A percentile compares a stretch with the other conserved stretches of the same genome.
Conservation (phyloP, 305 asterid species). For the Fraxinus nigra region DNA sequence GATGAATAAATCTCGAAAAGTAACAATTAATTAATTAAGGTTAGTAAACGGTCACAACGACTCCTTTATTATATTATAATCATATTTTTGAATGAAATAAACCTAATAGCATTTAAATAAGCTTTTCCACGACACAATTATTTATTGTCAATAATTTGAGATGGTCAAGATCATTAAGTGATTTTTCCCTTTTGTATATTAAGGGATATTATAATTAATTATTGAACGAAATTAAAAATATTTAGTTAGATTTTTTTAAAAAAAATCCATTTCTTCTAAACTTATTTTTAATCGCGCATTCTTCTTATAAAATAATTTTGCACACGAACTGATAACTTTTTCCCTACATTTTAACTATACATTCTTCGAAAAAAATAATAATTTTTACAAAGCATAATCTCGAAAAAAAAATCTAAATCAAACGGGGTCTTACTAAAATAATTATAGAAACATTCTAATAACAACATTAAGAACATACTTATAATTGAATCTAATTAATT, state of each 20-base stretch:
- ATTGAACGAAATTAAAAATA: neutral
- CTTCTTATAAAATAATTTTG: neutral
- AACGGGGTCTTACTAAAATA: neutral
- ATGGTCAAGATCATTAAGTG: slow-evolving; percentile 4
- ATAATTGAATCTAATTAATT: neutral
- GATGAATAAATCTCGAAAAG: neutral
- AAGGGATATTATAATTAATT: neutral
- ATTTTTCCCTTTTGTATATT: neutral
- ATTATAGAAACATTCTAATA: neutral
- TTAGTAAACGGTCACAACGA: slow-evolving; percentile 16
- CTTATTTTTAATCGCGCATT: no score
- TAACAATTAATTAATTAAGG: neutral
- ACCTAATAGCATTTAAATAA: neutral
- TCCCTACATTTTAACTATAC: no score
- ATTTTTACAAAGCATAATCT: no score
- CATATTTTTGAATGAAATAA: neutral
- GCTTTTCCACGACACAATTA: neutral
- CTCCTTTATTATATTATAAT: neutral
- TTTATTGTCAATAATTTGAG: neutral
- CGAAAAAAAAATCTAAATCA: neutral
- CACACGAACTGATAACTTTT: no score
- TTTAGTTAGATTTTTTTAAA: neutral
- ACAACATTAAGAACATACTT: neutral
- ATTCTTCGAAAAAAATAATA: no score
- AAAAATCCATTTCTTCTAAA: neutral